Conservation (phyloP, 805 yeast genomes). For the Cyberlindnera mrakii region DNA sequence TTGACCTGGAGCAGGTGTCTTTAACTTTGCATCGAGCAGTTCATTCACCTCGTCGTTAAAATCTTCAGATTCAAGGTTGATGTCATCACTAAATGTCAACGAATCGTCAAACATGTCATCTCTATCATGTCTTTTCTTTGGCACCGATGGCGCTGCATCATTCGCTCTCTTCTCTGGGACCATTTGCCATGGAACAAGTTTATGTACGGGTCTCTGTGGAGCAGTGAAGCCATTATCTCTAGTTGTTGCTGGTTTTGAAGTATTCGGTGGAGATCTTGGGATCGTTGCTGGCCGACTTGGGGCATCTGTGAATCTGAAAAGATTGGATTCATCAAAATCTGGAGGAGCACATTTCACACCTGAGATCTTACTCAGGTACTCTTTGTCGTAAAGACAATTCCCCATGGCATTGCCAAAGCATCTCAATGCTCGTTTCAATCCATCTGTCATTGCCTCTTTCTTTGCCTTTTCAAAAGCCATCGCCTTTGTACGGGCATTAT, state of each 20-base stretch:
- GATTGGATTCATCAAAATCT: slow-evolving; percentile 37
- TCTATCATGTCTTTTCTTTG: slow-evolving; percentile 4
- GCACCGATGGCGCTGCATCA: slow-evolving; percentile 1
- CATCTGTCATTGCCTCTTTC: slow-evolving; percentile 82
- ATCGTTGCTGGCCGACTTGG: slow-evolving; percentile 14
- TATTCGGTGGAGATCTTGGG: slow-evolving; percentile 3
- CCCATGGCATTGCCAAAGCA: slow-evolving; percentile 82
- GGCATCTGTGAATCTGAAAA: slow-evolving; percentile 28
- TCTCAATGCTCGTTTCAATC: slow-evolving; percentile 68
- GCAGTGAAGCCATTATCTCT: neutral
- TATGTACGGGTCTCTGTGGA: neutral
- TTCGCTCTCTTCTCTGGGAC: slow-evolving; percentile 16
- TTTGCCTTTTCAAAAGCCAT: slow-evolving; percentile 80
- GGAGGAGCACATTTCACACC: slow-evolving; percentile 39
- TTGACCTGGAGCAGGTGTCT: slow-evolving; percentile 12
- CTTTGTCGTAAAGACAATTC: slow-evolving; percentile 77
- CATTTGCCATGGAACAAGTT: neutral
- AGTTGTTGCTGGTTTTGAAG: neutral
- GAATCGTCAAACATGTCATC: slow-evolving; percentile 47
- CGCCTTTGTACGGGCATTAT: slow-evolving; percentile 64
- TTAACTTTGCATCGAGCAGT: slow-evolving; percentile 15
- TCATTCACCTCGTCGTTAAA: slow-evolving; percentile 25
- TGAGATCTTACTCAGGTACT: slow-evolving; percentile 43
- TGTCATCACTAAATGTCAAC: slow-evolving; percentile 44
- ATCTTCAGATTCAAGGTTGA: slow-evolving; percentile 32